Evolutionary conservation across 2,329 filamentous ascomycete genomes (phyloP), one percentile per base, ranked within the genome.

Genomic region (Ophiostoma montium): DNA sequence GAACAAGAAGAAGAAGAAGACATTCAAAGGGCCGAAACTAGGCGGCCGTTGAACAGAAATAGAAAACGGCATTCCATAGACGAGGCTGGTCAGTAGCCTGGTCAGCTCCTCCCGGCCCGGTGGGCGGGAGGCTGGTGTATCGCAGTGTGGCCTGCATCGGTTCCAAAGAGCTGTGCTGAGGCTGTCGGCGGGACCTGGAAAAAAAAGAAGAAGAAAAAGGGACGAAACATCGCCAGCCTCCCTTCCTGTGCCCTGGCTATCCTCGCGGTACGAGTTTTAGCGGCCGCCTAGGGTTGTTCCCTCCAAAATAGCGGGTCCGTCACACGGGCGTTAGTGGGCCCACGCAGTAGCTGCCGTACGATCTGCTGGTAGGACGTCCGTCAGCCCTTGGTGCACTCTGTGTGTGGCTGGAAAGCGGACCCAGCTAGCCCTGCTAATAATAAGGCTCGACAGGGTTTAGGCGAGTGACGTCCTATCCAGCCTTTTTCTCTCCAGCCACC

Each of bases 21-120:
- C n/a, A n/a, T n/a, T n/a, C n/a, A 35, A 43, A 30, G 13, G 23
- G 31, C 38, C 21, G 38, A 19, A 42, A 43, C 41, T 27, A 27
- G 32, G 50, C 50, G 50, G 35, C 45, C 18, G 33, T 13, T 9
- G 21, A 31, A 15, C 44, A 52, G 50, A 52, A 50, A 52, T 52
- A 50, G 39, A 21, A 50, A 36, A 16, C 16, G 39, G 15, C 48
- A 48, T 50, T 39, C 35, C 44, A 44, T 15, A 33, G 35, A 30
- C 42, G 50, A 52, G 50, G 50, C 47, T 52, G 50, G 50, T 21
- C 16, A 23, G 19, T 10, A 11, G 8, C 15, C 19, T 11, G n/a
- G 36, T 11, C 11, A 16, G 16, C 16, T 7, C 41, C 16, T 7
- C 41, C 19, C 19, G 33, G 41, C 46, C 44, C 13, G 47, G 33